Evolutionary conservation across 2,329 filamentous ascomycete species (phyloP), one percentile per base, ranked within the genome.

Genomic region (Colletotrichum lindemuthianum): DNA sequence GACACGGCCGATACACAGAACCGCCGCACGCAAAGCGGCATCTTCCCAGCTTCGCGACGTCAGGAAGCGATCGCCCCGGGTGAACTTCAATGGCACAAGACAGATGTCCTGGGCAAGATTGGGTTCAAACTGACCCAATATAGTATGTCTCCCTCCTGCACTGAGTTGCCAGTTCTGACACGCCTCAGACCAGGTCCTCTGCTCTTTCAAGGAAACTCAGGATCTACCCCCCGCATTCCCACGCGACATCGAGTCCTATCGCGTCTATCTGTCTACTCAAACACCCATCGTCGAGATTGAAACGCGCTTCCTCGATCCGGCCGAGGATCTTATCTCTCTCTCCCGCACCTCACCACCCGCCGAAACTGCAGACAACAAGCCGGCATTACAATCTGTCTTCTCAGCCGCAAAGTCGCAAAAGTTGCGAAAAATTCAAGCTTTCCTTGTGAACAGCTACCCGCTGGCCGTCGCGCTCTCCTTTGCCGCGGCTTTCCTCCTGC

Each of bases 91-190:
- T 86, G 84, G 75, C 84, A 84, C 67, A 85, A 86, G 70, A 88
- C 84, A 0, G 84, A 88, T 50, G 75, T 90, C 6, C 73, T 92
- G 6, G 86, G 85, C 12, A 82, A 85, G 68, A 87, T 92, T 58
- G 89, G 86, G 13, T 83, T 85, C 67, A 92, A 92, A 72, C 76
- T 91, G 8, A 83, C 84, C 37, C 88, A 91, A 70, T 92, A 92
- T 72, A 89, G 88, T 90, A 76, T 74, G 85, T 61, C 55, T 59
- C 68, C 10, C 58, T 40, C 36, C 24, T 24, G 5, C 24, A 24
- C 24, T 3, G 24, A 24, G 24, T 24, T 24, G 24, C 24, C 24
- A 24, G 24, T 24, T 24, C 8, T 71, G 54, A 71, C 61, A 63
- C 52, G 2, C 41, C 6, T 13, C 58, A 88, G 86, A 88, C 67